Evolutionary conservation across 2,329 filamentous ascomycete species (phyloP).

Genomic region (Trichoderma sp.): DNA sequence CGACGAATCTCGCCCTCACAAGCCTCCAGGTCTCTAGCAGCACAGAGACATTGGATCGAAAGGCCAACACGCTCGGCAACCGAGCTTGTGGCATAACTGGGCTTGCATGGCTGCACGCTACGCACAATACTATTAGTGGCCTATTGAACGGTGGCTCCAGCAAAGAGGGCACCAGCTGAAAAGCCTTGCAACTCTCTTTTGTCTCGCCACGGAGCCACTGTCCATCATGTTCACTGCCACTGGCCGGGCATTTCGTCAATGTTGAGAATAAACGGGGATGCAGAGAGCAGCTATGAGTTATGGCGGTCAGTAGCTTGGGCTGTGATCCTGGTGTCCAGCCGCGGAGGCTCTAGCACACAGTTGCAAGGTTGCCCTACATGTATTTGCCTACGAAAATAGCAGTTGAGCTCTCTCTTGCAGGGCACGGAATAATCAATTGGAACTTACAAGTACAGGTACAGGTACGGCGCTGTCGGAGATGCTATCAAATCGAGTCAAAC

Average conservation of each 20-base stretch:
- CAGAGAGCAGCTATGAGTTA: neutral
- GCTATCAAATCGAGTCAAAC: neutral
- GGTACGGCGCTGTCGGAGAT: neutral
- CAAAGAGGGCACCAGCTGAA: neutral
- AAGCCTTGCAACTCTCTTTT: neutral
- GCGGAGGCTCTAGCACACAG: neutral
- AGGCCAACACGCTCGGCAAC: neutral
- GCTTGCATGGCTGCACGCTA: slow-evolving; percentile 4
- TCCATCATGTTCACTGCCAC: neutral
- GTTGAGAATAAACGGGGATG: neutral
- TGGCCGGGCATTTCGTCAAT: neutral
- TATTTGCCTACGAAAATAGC: neutral
- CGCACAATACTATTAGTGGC: neutral
- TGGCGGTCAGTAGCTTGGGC: slow-evolving; percentile 7
- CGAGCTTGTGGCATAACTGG: neutral
- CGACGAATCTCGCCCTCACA: neutral
- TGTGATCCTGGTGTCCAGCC: neutral
- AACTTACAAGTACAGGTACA: neutral
- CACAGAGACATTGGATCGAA: neutral
- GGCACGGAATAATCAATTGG: neutral
- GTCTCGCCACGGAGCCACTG: neutral
- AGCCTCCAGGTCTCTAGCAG: neutral
- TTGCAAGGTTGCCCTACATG: neutral
- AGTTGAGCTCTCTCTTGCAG: neutral
- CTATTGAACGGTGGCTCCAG: neutral